Evolutionary conservation across 345 rosid genomes (phyloP).

Genomic region (Boechera retrofracta): DNA sequence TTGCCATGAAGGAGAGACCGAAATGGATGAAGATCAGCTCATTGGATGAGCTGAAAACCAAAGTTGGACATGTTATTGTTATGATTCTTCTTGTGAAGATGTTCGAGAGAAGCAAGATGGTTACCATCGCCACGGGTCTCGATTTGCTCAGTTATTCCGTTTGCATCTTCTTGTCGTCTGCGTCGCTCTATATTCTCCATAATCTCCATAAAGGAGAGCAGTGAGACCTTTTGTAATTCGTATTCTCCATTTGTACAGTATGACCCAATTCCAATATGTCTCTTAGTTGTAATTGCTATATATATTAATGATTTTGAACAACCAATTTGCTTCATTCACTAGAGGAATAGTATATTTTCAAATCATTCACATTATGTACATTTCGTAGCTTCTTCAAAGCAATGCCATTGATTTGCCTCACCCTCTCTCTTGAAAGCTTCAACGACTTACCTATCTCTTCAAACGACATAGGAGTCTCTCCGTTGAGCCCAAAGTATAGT

Average conservation of each 20-base stretch:
- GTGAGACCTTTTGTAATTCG: neutral
- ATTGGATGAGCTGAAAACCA: constrained; percentile 85
- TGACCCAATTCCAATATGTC: neutral
- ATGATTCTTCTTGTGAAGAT: constrained; percentile 96
- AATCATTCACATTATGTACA: constrained; percentile 38
- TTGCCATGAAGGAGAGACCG: constrained; percentile 89
- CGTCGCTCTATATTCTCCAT: constrained; percentile 87
- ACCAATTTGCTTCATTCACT: constrained; percentile 21
- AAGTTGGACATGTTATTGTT: constrained; percentile 93
- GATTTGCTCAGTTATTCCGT: constrained; percentile 86
- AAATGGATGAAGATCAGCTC: constrained; percentile 97
- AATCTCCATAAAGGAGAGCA: constrained; percentile 72
- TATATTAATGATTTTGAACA: neutral
- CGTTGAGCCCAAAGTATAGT: constrained; percentile 54
- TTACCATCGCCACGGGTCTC: constrained; percentile 74
- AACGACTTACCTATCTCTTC: constrained; percentile 54
- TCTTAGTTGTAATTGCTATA: neutral
- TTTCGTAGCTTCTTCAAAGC: constrained; percentile 50
- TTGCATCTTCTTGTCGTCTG: constrained; percentile 86
- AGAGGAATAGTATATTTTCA: constrained; percentile 50
- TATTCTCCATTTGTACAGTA: constrained; percentile 19
- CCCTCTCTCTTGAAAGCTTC: constrained; percentile 60
- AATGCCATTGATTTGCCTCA: constrained; percentile 57
- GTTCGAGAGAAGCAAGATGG: constrained; percentile 98
- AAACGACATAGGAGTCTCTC: constrained; percentile 54